A percentile compares a stretch with the other conserved stretches of the same genome.
Evolutionary conservation across 495 filamentous ascomycete species (phyloP).

Genomic region (Rhizodiscina lignyota): DNA sequence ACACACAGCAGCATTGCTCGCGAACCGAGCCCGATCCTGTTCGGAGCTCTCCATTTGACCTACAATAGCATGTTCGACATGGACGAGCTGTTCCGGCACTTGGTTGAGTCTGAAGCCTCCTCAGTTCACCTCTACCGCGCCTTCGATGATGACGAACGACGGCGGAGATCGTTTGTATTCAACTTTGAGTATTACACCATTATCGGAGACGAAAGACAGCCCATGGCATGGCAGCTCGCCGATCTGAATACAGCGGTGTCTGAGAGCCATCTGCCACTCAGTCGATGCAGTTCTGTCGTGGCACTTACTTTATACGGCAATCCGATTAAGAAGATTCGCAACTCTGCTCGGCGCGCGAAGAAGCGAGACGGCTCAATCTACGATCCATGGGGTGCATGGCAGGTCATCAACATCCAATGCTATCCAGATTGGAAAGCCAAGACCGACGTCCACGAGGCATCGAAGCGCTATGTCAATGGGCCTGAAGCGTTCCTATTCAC

Average conservation of each 20-base stretch:
- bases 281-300: slow-evolving; percentile 31
- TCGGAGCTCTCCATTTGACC: slow-evolving; percentile 32
- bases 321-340: slow-evolving; percentile 18
- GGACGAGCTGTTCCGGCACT: slow-evolving; percentile 30
- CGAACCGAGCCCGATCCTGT: slow-evolving; percentile 33
- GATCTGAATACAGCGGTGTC: slow-evolving; percentile 20
- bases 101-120: slow-evolving; percentile 22
- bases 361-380: slow-evolving; percentile 25
- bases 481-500: slow-evolving; percentile 35
- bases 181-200: slow-evolving; percentile 40
- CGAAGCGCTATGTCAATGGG: slow-evolving; percentile 31
- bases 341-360: slow-evolving; percentile 18
- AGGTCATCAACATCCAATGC: slow-evolving; percentile 32
- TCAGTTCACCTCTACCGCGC: slow-evolving; percentile 23
- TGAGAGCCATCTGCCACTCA: slow-evolving; percentile 28
- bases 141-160: slow-evolving; percentile 19
- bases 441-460: slow-evolving; percentile 29
- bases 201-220: slow-evolving; percentile 25
- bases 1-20: slow-evolving; percentile 19
- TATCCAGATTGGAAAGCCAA: slow-evolving; percentile 33
- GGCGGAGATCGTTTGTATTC: slow-evolving; percentile 33
- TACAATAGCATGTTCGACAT: slow-evolving; percentile 32
- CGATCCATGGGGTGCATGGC: slow-evolving; percentile 33
- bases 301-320: slow-evolving; percentile 29
- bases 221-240: slow-evolving; percentile 33